Conservation (phyloP, 2,329 filamentous ascomycete genomes). For the Colletotrichum viniferum region DNA sequence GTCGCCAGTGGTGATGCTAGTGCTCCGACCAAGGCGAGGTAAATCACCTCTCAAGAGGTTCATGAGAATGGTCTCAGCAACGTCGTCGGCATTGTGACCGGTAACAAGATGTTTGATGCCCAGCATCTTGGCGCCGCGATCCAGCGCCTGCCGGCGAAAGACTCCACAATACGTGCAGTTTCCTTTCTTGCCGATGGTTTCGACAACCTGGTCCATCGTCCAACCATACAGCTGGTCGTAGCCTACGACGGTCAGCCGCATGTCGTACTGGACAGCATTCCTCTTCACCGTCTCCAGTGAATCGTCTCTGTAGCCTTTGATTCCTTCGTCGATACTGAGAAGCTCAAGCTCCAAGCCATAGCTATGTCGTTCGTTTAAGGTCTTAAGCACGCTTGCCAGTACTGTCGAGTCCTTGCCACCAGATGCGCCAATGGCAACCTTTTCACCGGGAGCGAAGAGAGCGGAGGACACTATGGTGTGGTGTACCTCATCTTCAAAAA, state of each 20-base stretch:
- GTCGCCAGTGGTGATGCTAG: slow-evolving; percentile 84
- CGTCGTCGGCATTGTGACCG: slow-evolving; percentile 96
- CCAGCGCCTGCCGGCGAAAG: slow-evolving; percentile 90
- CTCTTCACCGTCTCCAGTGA: slow-evolving; percentile 95
- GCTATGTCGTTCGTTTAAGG: slow-evolving; percentile 85
- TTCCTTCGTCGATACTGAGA: slow-evolving; percentile 94
- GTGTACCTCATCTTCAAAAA: slow-evolving; percentile 94
- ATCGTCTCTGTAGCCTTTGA: slow-evolving; percentile 96
- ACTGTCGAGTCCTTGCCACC: slow-evolving; percentile 98
- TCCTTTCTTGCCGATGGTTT: slow-evolving; percentile 94
- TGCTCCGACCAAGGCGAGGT: slow-evolving; percentile 84
- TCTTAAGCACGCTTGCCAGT: slow-evolving; percentile 91
- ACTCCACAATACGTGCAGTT: slow-evolving; percentile 99
- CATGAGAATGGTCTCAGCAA: slow-evolving; percentile 98
- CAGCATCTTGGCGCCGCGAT: slow-evolving; percentile 86
- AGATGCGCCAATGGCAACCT: slow-evolving; percentile 91
- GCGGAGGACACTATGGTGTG: slow-evolving; percentile 83
- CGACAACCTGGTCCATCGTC: slow-evolving; percentile 99
- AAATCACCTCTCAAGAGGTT: slow-evolving; percentile 91
- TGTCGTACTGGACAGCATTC: slow-evolving; percentile 88
- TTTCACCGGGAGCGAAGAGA: slow-evolving; percentile 85
- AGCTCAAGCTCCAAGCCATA: slow-evolving; percentile 88
- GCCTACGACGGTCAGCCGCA: slow-evolving; percentile 89
- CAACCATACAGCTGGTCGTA: slow-evolving; percentile 96
- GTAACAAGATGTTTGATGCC: slow-evolving; percentile 94